phyloP scores from a whole-genome alignment of 129 eudicot genomes.

The Flaveria trinervia region DNA sequence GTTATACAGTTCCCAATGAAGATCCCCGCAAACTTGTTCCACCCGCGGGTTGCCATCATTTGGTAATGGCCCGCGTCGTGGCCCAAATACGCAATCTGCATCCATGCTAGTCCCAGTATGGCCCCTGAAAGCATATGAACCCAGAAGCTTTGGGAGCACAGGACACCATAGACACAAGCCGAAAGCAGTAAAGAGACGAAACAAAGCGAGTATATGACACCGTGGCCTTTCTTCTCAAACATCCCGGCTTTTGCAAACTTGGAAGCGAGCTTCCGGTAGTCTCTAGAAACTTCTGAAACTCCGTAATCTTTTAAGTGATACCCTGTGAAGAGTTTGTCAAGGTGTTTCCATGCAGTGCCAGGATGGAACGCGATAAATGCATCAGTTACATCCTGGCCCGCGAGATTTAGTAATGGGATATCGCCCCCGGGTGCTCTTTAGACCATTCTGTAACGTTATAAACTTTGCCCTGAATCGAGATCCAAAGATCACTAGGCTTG shows the following conservation, averaged over 20 bases:
- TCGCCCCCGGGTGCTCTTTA: slow-evolving; percentile 91
- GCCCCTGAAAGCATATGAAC: slow-evolving; percentile 66
- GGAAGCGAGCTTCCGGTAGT: slow-evolving; percentile 65
- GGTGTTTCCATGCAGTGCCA: slow-evolving; percentile 71
- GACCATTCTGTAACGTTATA: slow-evolving; percentile 89
- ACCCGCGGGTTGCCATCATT: slow-evolving; percentile 67
- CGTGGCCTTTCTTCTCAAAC: slow-evolving; percentile 88
- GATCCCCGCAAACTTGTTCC: slow-evolving; percentile 67
- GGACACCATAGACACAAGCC: slow-evolving; percentile 57
- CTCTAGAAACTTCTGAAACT: slow-evolving; percentile 75
- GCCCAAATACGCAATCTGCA: slow-evolving; percentile 78
- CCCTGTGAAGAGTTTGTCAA: slow-evolving; percentile 71
- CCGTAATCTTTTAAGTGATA: slow-evolving; percentile 59
- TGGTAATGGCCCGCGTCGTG: slow-evolving; percentile 95
- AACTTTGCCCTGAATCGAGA: slow-evolving; percentile 82
- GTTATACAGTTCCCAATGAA: slow-evolving; percentile 81
- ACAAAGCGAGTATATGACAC: slow-evolving; percentile 53
- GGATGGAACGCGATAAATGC: slow-evolving; percentile 97
- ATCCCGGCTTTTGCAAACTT: slow-evolving; percentile 68
- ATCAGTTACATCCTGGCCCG: slow-evolving; percentile 91
- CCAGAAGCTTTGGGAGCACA: slow-evolving; percentile 41
- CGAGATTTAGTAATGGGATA: slow-evolving; percentile 53
- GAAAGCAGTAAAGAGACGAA: slow-evolving; percentile 52
- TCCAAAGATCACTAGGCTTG: slow-evolving; percentile 74
- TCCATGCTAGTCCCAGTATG: slow-evolving; percentile 79